Conservation (phyloP, 2,329 filamentous ascomycete genomes). For the Whalleya microplaca region DNA sequence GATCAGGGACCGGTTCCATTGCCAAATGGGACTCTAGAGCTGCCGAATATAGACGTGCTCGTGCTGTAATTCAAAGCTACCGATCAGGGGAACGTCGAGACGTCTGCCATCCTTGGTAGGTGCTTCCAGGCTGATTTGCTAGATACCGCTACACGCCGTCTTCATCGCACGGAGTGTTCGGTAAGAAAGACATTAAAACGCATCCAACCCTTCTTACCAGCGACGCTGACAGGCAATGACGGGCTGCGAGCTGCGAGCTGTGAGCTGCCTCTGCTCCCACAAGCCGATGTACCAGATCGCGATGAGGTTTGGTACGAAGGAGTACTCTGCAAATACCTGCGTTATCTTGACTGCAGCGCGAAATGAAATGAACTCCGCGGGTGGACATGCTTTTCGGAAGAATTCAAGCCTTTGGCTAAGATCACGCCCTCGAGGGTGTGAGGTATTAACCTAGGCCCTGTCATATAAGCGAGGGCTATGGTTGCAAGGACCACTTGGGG, state of each 20-base stretch:
- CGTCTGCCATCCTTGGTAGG: conserved; percentile 20
- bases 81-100: conserved; percentile 8
- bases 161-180: conserved; percentile 15
- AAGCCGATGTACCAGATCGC: conserved; percentile 15
- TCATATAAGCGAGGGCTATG: conserved; percentile 27
- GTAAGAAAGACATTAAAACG: conserved; percentile 6
- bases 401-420: conserved; percentile 26
- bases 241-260: conserved; percentile 17
- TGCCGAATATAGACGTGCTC: conserved; percentile 32
- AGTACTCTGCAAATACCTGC: conserved; percentile 26
- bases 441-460: conserved; percentile 28
- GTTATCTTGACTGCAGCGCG: conserved; percentile 22
- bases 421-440: conserved; percentile 30
- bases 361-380: conserved; percentile 24
- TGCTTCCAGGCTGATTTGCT: conserved; percentile 19
- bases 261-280: conserved; percentile 16
- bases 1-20: conserved; percentile 41
- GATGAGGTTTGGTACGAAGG: conserved; percentile 16
- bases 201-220: conserved; percentile 6
- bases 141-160: conserved; percentile 18
- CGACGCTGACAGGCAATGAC: conserved; percentile 4
- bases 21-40: conserved; percentile 31
- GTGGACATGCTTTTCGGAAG: conserved; percentile 21
- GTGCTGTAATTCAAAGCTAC: conserved; percentile 11
- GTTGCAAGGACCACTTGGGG: conserved; percentile 27